phyloP scores from a whole-genome alignment of 768 basidiomycete species.

The Termitomyces eurrhizus region DNA sequence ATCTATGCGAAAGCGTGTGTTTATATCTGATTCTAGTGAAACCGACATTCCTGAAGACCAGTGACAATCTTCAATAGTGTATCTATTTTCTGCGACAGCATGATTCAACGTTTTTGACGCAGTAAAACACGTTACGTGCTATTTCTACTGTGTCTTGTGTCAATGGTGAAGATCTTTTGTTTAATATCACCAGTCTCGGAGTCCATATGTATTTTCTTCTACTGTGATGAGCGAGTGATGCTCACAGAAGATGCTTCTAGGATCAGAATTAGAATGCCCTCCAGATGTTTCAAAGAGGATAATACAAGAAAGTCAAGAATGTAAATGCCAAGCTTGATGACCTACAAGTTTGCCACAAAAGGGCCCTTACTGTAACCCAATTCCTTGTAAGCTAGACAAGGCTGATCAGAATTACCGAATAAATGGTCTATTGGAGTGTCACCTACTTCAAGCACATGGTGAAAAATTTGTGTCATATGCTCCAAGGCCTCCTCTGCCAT shows the following conservation, averaged over 20 bases:
- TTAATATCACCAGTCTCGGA: conserved; percentile 12
- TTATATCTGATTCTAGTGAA: not conserved
- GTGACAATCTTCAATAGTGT: conserved; percentile 21
- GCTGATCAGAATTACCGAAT: not conserved
- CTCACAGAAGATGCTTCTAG: not conserved
- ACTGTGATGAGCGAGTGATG: not conserved
- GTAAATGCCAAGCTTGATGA: conserved; percentile 1
- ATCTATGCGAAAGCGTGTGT: not conserved
- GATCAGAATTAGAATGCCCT: not conserved
- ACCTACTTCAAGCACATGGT: no score
- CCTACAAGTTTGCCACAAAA: not conserved
- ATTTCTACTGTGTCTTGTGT: not conserved
- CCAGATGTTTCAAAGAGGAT: not conserved
- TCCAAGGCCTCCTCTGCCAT: not conserved
- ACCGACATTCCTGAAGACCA: not conserved
- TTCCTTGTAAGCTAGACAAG: not conserved
- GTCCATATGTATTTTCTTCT: conserved; percentile 14
- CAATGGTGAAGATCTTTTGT: not conserved
- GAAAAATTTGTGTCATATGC: not conserved
- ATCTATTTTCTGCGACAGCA: conserved; percentile 21
- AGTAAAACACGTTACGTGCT: not conserved
- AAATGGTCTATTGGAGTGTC: not conserved
- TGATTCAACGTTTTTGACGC: not conserved
- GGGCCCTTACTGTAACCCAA: not conserved
- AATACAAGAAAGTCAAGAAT: conserved; percentile 3